phyloP scores from a whole-genome alignment of 2,329 filamentous ascomycete species.

The Septoria linicola region DNA sequence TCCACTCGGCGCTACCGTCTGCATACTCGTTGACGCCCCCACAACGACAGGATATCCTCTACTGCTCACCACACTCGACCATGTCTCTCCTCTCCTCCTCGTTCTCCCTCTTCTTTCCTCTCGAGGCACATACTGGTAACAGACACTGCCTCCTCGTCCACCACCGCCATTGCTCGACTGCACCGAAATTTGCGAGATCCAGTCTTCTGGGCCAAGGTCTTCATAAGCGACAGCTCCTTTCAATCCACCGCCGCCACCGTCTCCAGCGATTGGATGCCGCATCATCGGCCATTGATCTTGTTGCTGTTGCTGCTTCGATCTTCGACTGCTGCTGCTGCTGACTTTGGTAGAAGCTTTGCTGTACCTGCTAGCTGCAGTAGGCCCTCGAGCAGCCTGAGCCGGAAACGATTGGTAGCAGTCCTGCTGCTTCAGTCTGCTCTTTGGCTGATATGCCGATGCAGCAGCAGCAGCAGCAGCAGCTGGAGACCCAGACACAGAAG shows the following conservation, averaged over 20 bases:
- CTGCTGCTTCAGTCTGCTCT: no score
- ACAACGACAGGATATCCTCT: not conserved
- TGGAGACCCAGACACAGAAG: not conserved
- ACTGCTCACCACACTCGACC: not conserved
- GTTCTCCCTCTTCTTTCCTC: conserved; percentile 15
- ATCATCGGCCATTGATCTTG: not conserved
- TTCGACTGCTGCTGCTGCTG: no score
- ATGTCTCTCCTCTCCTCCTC: conserved; percentile 7
- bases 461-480: not conserved
- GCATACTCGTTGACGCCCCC: not conserved
- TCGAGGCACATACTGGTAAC: not conserved
- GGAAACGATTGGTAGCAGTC: no score
- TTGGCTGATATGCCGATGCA: not conserved
- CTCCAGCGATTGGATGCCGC: not conserved
- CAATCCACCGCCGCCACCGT: not conserved
- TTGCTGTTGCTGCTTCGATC: no score
- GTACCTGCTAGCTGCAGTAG: not conserved
- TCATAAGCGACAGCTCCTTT: no score
- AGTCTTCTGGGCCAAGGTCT: conserved; percentile 5
- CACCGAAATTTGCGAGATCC: conserved; percentile 12
- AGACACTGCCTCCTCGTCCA: no score
- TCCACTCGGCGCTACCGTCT: not conserved
- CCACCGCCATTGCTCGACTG: not conserved
- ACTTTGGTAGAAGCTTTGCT: no score
- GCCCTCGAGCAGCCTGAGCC: no score